A percentile compares a stretch with the other conserved stretches of the same genome.
Evolutionary conservation across 441 rosid species (phyloP).

Genomic region (Gossypium schwendimanii): DNA sequence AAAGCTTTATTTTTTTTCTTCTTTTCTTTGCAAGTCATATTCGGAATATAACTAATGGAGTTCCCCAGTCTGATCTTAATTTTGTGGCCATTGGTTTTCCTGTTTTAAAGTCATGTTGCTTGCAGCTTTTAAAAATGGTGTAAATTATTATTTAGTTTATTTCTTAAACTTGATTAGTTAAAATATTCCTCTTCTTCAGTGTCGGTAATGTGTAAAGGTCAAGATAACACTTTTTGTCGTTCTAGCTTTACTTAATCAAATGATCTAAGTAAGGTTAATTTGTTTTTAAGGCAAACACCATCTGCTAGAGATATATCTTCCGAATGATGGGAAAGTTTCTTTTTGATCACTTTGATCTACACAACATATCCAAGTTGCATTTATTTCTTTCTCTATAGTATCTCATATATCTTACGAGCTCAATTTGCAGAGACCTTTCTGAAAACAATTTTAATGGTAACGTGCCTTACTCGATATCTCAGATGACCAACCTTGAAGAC

Average conservation of each 20-base stretch:
- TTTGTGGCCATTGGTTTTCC: neutral
- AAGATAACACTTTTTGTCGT: neutral
- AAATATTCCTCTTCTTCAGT: neutral
- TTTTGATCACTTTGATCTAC: neutral
- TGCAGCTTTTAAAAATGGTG: neutral
- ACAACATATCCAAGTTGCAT: neutral
- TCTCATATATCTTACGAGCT: constrained; percentile 1
- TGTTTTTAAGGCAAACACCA: neutral
- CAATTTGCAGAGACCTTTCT: constrained; percentile 69
- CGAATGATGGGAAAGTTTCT: neutral
- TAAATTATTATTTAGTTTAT: too few relatives aligned
- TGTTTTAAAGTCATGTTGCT: neutral
- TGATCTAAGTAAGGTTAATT: neutral
- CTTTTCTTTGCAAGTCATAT: neutral
- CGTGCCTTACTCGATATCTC: constrained; percentile 77
- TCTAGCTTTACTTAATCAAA: neutral
- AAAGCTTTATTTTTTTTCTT: neutral
- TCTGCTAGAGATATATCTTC: neutral
- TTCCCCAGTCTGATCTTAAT: neutral
- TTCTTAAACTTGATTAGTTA: neutral
- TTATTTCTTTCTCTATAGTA: neutral
- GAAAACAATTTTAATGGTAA: constrained; percentile 64
- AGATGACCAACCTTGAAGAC: constrained; percentile 54
- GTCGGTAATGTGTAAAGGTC: neutral
- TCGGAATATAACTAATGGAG: neutral